phyloP scores from a whole-genome alignment of 371 early-diverging fungal genomes.

The Mortierella sp. region DNA sequence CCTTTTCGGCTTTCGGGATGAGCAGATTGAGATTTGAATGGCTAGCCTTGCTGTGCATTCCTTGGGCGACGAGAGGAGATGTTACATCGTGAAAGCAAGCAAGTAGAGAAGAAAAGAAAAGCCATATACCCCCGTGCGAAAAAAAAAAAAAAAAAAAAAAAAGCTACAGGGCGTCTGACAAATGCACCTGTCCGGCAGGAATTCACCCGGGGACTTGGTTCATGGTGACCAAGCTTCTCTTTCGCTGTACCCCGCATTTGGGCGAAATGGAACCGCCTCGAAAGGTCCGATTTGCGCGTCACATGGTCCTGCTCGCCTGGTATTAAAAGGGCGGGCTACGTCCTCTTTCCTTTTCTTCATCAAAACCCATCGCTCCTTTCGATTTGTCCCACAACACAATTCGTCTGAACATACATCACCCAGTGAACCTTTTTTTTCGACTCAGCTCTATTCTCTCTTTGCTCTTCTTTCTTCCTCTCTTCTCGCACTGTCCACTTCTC shows the following conservation, averaged over 20 bases:
- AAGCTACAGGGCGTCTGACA: background rate
- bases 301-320: background rate
- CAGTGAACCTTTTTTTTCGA: background rate
- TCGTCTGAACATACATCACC: background rate
- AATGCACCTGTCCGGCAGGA: background rate
- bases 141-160: background rate
- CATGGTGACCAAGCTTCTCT: conserved; percentile 1
- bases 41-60: background rate
- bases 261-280: background rate
- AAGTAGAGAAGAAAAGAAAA: background rate
- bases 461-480: no score
- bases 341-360: background rate
- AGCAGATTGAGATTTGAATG: background rate
- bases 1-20: background rate
- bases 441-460: background rate
- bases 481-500: background rate
- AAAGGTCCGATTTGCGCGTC: background rate
- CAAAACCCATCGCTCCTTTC: background rate
- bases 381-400: background rate
- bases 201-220: background rate
- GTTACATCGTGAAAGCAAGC: background rate
- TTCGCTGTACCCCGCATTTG: background rate
- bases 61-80: background rate
- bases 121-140: background rate
- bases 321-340: background rate